Evolutionary conservation across 164 flowering plant species (phyloP).

Genomic region (Sextonia rubra): DNA sequence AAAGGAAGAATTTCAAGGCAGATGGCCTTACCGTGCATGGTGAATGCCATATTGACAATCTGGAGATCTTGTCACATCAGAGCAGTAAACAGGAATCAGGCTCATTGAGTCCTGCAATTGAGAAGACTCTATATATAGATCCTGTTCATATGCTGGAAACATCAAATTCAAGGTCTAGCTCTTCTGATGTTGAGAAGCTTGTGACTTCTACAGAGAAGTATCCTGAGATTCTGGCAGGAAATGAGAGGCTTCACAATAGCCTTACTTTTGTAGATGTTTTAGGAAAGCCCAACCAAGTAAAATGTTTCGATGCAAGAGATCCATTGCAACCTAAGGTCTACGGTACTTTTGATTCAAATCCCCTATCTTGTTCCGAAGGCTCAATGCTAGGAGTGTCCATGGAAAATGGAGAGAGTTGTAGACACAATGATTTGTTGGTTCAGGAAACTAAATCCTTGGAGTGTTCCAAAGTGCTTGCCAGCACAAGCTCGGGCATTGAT

Average conservation of each 20-base stretch:
- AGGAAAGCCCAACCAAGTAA: conserved; percentile 11
- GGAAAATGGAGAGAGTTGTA: conserved; percentile 8
- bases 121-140: conserved; percentile 76
- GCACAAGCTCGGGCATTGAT: conserved; percentile 10
- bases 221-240: conserved; percentile 15
- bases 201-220: conserved; percentile 8
- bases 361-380: conserved; percentile 15
- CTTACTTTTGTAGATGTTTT: conserved; percentile 13
- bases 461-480: conserved; percentile 9
- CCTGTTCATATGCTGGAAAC: conserved; percentile 25
- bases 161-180: conserved; percentile 17
- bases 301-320: not conserved
- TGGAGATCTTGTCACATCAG: not conserved
- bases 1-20: conserved; percentile 24
- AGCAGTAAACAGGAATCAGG: conserved; percentile 19
- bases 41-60: not conserved
- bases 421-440: conserved; percentile 11
- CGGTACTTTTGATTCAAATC: conserved; percentile 1
- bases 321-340: conserved; percentile 7
- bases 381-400: conserved; percentile 3
- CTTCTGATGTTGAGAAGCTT: conserved; percentile 20
- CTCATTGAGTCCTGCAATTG: conserved; percentile 33
- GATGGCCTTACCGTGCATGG: not conserved
- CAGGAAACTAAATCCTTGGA: conserved; percentile 20
- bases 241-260: conserved; percentile 13